Base-by-base conservation (phyloP, 495 filamentous ascomycete genomes). In the Cryomyces minteri region DNA sequence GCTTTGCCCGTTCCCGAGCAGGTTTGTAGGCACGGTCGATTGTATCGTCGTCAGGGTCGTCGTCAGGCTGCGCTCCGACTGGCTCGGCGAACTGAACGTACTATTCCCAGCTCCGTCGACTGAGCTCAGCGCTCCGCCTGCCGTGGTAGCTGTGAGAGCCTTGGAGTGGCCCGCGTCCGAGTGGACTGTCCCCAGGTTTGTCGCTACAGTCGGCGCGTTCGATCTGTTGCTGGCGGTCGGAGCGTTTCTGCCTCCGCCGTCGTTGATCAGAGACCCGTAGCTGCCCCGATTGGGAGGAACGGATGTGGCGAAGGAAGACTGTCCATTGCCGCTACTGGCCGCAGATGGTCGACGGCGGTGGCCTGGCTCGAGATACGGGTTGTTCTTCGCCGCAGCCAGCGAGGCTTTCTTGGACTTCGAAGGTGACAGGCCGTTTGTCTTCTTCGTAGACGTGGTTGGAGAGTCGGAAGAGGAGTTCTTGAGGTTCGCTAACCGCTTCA, bases 11-110 rank as follows among this genome's bases (percentile, higher is more conserved):
- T 58, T 32, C 40, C 64, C 49, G 31, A 78, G 58, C 9, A 76
- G 70, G 38, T 69, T 71, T 37, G 84, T 84, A 1, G 79, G 77
- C 9, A 80, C 77, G 31, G 79, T 67, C 4, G 90, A 96, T 59
- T 98, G 90, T 41, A 96, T 88, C 0, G 90, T 98, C 0, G 90
- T 98, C 43, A 98, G 71, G 4, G 90, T 96, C 0, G 90, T 98
- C 1, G 90, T 86, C 41, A 98, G 69, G 0, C 88, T 95, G 44
- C 82, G 84, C 29, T 90, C 78, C 4, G 88, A 95, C 4, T 87
- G 88, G 7, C 84, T 80, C 4, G 88, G 90, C 0, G 90, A 95
- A 5, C 88, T 94, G 59, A 94, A 96, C 6, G 83, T 90, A 70
- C 84, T 88, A 54, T 72, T 71, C 12, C 79, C 81, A 43, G 47